phyloP scores from a whole-genome alignment of 176 grass and related monocot species.

The Eleusine coracana region DNA sequence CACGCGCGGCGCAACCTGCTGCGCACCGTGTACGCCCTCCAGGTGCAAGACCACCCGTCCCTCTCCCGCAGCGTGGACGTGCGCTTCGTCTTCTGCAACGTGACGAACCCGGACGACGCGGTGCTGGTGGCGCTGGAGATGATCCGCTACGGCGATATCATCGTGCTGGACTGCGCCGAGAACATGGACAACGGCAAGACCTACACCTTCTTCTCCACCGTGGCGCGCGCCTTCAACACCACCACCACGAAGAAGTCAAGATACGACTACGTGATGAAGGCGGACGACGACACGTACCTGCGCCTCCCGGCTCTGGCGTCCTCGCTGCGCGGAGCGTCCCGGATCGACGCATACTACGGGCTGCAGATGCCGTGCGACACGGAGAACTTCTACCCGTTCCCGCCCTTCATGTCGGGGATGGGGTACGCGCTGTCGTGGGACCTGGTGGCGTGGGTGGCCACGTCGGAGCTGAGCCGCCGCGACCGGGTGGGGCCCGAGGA shows the following conservation, averaged over 20 bases:
- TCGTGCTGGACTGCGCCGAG: constrained; percentile 71
- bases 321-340: constrained; percentile 43
- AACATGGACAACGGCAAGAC: constrained; percentile 91
- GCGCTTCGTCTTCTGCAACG: constrained; percentile 80
- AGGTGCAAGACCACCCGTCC: constrained; percentile 34
- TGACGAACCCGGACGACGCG: constrained; percentile 57
- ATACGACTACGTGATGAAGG: constrained; percentile 88
- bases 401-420: constrained; percentile 85
- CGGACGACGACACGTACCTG: constrained; percentile 82
- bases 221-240: constrained; percentile 33
- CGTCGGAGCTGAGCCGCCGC: constrained; percentile 45
- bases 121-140: constrained; percentile 63
- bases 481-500: constrained; percentile 65
- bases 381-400: constrained; percentile 72
- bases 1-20: constrained; percentile 69
- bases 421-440: constrained; percentile 89
- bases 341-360: constrained; percentile 67
- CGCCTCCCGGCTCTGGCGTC: constrained; percentile 46
- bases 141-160: constrained; percentile 56
- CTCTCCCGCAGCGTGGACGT: constrained; percentile 51
- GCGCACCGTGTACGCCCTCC: constrained; percentile 64
- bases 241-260: not conserved
- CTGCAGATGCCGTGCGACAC: constrained; percentile 74
- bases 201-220: constrained; percentile 62
- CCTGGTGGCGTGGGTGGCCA: constrained; percentile 63